Percentiles rank a stretch among this genome's conserved stretches.
Evolutionary conservation across 2,329 filamentous ascomycete species (phyloP).

Genomic region (Phaeosphaeria sp.): DNA sequence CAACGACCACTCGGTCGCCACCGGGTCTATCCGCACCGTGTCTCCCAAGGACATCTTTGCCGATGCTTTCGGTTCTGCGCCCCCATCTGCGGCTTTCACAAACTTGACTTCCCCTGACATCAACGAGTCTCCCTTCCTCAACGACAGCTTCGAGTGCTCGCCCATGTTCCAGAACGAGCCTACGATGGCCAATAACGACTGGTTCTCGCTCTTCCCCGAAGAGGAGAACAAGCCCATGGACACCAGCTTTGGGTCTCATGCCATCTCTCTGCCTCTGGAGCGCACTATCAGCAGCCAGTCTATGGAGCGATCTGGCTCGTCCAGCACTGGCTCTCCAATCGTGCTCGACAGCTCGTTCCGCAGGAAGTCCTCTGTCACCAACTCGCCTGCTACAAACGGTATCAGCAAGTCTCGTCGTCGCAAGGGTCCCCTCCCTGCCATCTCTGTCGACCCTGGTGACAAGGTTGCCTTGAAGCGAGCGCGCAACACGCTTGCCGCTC

Average conservation of each 20-base stretch:
- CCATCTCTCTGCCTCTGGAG: slow-evolving; percentile 45
- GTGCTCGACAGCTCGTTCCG: slow-evolving; percentile 46
- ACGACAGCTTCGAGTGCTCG: slow-evolving; percentile 76
- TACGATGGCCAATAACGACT: slow-evolving; percentile 64
- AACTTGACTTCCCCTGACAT: slow-evolving; percentile 82
- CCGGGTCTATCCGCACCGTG: slow-evolving; percentile 64
- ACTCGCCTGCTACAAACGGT: slow-evolving; percentile 68
- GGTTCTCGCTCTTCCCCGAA: slow-evolving; percentile 77
- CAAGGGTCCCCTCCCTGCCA: slow-evolving; percentile 80
- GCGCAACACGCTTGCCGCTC: slow-evolving; percentile 89
- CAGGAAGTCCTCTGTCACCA: slow-evolving; percentile 50
- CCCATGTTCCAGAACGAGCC: slow-evolving; percentile 70
- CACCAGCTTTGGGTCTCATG: slow-evolving; percentile 26
- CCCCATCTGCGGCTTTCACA: slow-evolving; percentile 82
- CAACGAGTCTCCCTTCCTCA: slow-evolving; percentile 77
- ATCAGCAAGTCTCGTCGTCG: slow-evolving; percentile 74
- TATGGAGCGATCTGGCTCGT: slow-evolving; percentile 43
- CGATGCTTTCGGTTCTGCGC: slow-evolving; percentile 74
- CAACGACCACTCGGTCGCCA: slow-evolving; percentile 51
- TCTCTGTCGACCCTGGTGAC: slow-evolving; percentile 77
- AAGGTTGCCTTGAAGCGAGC: slow-evolving; percentile 88
- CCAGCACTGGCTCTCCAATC: slow-evolving; percentile 45
- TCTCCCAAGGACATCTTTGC: slow-evolving; percentile 84
- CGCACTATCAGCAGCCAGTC: slow-evolving; percentile 50
- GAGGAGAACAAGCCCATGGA: slow-evolving; percentile 43